Base-by-base conservation (phyloP, 164 flowering plant genomes). In the Tetrastigma voinierianum region DNA sequence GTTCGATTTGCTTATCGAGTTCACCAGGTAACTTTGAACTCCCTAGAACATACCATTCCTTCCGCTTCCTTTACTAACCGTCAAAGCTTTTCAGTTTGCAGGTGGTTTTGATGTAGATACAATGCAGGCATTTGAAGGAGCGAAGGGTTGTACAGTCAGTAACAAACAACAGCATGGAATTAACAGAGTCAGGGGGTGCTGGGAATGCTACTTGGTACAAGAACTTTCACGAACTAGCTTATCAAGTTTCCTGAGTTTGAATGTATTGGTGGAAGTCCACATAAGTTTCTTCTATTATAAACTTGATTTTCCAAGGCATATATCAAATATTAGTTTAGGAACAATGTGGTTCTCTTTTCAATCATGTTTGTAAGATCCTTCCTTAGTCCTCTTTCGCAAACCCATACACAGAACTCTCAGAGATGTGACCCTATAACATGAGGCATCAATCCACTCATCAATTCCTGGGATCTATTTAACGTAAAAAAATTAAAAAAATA, bases 1-100 rank as follows among this genome's bases (percentile, higher is more conserved):
- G 90, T 79, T 73, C 75, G 87, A 24, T 89, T 85, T 69, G 88
- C n/a, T 5, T 84, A 70, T 65, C 75, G 89, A 60, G 76, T 83
- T 51, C 95, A 89, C 73, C 85, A 84, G 82, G 87, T 84, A 71
- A 24, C 14, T 7, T n/a, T 9, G 5, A 17, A 45, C 12, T 49
- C 9, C 23, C 21, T 12, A 48, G 2, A n/a, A 25, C 9, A 46
- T 11, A 60, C 2, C 21, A 14, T 47, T 17, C 17, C n/a, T 51
- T 16, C 8, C 18, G 48, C 32, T 57, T 59, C 4, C 14, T 20
- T 47, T 12, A 44, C 65, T 54, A 53, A 75, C 65, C 12, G 48
- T 9, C 7, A 47, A 1, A 44, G 17, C n/a, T 51, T 32, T 72
- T 52, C 82, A 83, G 87, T 83, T 81, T 75, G 83, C 80, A 79